Conservation (phyloP, 1,284 basidiomycete species). For the Xerocomus cyaneibrunnescens region DNA sequence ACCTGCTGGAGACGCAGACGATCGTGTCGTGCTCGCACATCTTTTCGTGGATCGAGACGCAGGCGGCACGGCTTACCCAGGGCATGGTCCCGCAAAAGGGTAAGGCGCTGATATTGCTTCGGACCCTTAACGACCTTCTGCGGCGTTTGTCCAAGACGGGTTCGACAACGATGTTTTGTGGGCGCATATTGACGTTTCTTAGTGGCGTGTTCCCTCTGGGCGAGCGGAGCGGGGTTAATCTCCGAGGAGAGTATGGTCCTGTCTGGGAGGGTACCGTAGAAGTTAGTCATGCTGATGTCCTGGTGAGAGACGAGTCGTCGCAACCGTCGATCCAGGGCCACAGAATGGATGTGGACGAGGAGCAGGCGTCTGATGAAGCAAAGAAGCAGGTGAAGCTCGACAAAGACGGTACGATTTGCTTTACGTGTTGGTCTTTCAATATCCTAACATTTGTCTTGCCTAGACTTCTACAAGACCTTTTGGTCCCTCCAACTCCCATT, state of each 20-base stretch:
- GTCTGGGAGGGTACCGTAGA: constrained; percentile 69
- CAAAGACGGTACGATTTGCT: constrained; percentile 57
- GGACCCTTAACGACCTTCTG: constrained; percentile 84
- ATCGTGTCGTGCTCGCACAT: constrained; percentile 78
- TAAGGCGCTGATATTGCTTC: constrained; percentile 80
- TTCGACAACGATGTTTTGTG: constrained; percentile 80
- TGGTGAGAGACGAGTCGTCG: constrained; percentile 30
- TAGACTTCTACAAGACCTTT: constrained; percentile 82
- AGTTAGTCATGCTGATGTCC: constrained; percentile 28
- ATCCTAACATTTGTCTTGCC: constrained; percentile 1
- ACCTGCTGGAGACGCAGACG: constrained; percentile 79
- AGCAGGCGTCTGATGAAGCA: constrained; percentile 42
- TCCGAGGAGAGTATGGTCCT: constrained; percentile 82
- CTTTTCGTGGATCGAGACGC: constrained; percentile 80
- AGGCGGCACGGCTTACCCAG: constrained; percentile 62
- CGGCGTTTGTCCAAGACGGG: constrained; percentile 84
- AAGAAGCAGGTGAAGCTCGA: constrained; percentile 44
- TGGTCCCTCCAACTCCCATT: constrained; percentile 83
- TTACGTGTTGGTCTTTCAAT: neutral
- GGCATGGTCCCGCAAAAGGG: constrained; percentile 82
- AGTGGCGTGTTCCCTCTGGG: constrained; percentile 84
- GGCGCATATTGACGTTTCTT: constrained; percentile 83
- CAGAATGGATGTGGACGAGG: constrained; percentile 42
- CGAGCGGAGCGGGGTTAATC: constrained; percentile 87
- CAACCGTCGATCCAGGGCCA: constrained; percentile 25